Percentiles rank a stretch among this genome's conserved stretches.
phyloP scores from a whole-genome alignment of 2,329 filamentous ascomycete species.

The Verticillium albo-atrum region DNA sequence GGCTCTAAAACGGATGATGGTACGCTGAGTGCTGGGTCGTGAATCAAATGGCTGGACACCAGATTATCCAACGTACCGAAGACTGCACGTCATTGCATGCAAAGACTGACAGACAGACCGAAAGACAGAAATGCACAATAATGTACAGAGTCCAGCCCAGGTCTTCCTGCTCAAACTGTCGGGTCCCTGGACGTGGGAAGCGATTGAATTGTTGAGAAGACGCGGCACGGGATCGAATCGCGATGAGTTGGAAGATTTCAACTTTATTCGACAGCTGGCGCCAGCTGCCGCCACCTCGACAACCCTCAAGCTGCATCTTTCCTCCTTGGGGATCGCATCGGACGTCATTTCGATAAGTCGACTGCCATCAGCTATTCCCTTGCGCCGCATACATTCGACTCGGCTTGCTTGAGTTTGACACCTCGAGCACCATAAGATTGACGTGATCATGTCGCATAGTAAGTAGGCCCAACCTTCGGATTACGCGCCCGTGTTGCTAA shows the following conservation, averaged over 20 bases:
- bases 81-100: background rate
- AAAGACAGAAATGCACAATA: background rate
- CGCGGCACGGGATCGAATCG: background rate
- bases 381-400: background rate
- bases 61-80: background rate
- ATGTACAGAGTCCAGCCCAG: background rate
- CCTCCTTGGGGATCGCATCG: background rate
- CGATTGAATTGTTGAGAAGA: background rate
- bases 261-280: background rate
- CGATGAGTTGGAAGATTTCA: background rate
- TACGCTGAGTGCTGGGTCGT: background rate
- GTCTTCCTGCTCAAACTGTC: background rate
- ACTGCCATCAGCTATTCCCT: background rate
- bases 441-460: constrained; percentile 44
- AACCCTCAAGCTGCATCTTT: background rate
- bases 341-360: background rate
- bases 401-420: background rate
- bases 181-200: background rate
- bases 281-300: background rate
- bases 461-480: constrained; percentile 16
- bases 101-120: background rate
- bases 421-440: background rate
- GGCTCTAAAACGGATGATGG: background rate
- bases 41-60: background rate
- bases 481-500: background rate